phyloP scores from a whole-genome alignment of 805 yeast species.

The Sugiyamaella qingdaonensis region DNA sequence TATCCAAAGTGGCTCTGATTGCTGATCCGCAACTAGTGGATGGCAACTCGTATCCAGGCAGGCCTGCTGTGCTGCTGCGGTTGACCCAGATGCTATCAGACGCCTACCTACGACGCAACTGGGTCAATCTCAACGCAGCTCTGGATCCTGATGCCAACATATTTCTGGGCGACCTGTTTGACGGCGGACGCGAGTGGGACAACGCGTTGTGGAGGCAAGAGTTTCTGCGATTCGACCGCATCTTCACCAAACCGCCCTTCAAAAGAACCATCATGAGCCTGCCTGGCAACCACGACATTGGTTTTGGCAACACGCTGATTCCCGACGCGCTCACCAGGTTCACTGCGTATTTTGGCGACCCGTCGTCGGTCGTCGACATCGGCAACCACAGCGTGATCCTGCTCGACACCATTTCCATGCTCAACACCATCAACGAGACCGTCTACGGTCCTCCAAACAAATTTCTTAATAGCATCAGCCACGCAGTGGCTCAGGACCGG shows the following conservation, averaged over 20 bases:
- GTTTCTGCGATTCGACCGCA: conserved; percentile 56
- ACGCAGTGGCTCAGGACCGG: conserved; percentile 17
- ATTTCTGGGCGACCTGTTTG: conserved; percentile 88
- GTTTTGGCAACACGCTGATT: conserved; percentile 74
- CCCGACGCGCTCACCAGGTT: conserved; percentile 59
- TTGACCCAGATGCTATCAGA: conserved; percentile 66
- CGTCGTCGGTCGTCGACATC: conserved; percentile 49
- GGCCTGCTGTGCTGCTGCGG: conserved; percentile 48
- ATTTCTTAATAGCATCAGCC: conserved; percentile 37
- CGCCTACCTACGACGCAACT: conserved; percentile 73
- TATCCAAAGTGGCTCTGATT: conserved; percentile 46
- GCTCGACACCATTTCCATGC: conserved; percentile 78
- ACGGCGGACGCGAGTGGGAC: conserved; percentile 90
- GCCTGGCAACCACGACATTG: conserved; percentile 97
- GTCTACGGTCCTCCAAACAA: conserved; percentile 46
- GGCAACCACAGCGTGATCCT: conserved; percentile 73
- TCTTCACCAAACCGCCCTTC: conserved; percentile 57
- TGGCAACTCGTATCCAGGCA: conserved; percentile 75
- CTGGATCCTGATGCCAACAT: conserved; percentile 73
- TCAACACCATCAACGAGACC: conserved; percentile 48
- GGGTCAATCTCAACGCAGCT: conserved; percentile 50
- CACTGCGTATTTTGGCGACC: conserved; percentile 65
- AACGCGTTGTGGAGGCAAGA: conserved; percentile 67
- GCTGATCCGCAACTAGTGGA: conserved; percentile 98
- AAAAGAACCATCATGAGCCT: conserved; percentile 43